A percentile compares a stretch with the other conserved stretches of the same genome.
Evolutionary conservation across 2,329 filamentous ascomycete species (phyloP).

Genomic region (Aspergillus tanneri): DNA sequence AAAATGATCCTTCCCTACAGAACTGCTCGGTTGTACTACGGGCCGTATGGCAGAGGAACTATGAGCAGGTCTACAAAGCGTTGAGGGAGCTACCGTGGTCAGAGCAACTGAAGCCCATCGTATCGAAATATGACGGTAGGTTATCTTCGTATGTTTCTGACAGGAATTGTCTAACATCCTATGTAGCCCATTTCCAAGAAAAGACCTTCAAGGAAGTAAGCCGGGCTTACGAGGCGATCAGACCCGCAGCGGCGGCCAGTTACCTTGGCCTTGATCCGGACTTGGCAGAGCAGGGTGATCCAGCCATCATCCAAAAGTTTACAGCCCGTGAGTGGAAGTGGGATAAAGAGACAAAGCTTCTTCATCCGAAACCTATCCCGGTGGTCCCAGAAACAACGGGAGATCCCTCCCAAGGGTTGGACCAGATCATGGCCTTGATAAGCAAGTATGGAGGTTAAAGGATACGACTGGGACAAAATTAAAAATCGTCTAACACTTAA

Average conservation of each 20-base stretch:
- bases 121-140: conserved; percentile 39
- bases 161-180: background rate
- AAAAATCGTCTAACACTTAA: too few species aligned
- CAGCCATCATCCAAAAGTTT: conserved; percentile 33
- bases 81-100: conserved; percentile 38
- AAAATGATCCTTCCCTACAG: conserved; percentile 34
- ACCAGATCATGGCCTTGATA: conserved; percentile 35
- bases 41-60: conserved; percentile 40
- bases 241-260: conserved; percentile 34
- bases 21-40: conserved; percentile 37
- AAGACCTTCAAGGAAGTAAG: conserved; percentile 41
- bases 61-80: conserved; percentile 37
- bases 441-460: conserved; percentile 29
- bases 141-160: background rate
- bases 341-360: conserved; percentile 34
- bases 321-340: conserved; percentile 41
- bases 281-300: conserved; percentile 27
- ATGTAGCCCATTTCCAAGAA: conserved; percentile 39
- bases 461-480: too few species aligned
- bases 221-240: conserved; percentile 41
- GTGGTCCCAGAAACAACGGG: conserved; percentile 16
- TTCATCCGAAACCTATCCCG: conserved; percentile 34
- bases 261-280: conserved; percentile 38
- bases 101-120: conserved; percentile 30
- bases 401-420: conserved; percentile 29